Evolutionary conservation across 1,284 basidiomycete genomes (phyloP).

Genomic region (Stereum hirsutum): DNA sequence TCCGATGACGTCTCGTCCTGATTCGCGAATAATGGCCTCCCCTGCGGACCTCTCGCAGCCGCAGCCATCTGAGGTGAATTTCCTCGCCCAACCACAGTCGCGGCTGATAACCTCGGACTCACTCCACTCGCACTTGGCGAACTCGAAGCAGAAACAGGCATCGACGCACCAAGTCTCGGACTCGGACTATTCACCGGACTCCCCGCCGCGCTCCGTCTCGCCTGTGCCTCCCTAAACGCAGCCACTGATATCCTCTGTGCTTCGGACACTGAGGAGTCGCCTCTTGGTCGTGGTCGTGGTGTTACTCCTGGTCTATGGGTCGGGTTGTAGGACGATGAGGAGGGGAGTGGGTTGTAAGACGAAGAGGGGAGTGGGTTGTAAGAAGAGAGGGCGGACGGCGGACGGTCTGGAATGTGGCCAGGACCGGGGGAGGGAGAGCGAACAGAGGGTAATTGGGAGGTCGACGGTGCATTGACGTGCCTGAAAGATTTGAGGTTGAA

Average conservation of each 20-base stretch:
- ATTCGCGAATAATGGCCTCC: too few relatives aligned
- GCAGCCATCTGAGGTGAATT: too few relatives aligned
- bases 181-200: constrained; percentile 38
- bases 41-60: too few relatives aligned
- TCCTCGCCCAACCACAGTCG: too few relatives aligned
- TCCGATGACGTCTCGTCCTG: too few relatives aligned
- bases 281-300: constrained; percentile 40
- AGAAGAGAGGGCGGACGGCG: constrained; percentile 15
- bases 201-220: constrained; percentile 48
- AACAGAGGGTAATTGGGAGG: too few relatives aligned
- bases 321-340: not conserved
- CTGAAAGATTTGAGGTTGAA: constrained; percentile 63
- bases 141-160: too few relatives aligned
- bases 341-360: constrained; percentile 16
- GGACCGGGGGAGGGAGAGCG: constrained; percentile 25
- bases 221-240: constrained; percentile 69
- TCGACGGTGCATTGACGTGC: constrained; percentile 34
- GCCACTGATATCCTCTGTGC: constrained; percentile 69
- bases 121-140: too few relatives aligned
- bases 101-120: too few relatives aligned
- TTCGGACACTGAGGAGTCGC: too few relatives aligned
- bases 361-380: constrained; percentile 22
- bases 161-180: too few relatives aligned
- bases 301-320: too few relatives aligned
- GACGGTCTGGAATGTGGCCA: constrained; percentile 10